Conservation (phyloP, 192 early-diverging fungal species). For the Backusella psychrophila region DNA sequence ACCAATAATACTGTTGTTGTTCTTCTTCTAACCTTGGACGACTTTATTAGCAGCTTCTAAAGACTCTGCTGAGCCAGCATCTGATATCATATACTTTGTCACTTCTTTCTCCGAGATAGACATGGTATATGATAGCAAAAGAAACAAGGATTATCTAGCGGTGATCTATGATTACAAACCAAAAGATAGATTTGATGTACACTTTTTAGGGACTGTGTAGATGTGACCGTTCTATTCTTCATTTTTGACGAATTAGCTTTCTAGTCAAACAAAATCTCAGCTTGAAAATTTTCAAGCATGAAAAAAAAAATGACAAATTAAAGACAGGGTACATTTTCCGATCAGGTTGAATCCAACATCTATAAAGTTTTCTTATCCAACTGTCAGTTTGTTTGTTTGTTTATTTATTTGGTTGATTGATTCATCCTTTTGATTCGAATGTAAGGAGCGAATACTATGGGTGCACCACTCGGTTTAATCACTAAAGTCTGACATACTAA, state of each 20-base stretch:
- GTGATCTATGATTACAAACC: not conserved
- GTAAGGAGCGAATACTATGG: too few species aligned
- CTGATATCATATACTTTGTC: constrained; percentile 28
- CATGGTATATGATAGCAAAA: not conserved
- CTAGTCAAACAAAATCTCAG: not conserved
- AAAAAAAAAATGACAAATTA: too few species aligned
- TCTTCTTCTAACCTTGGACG: not conserved
- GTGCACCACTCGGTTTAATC: too few species aligned
- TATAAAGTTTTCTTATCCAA: not conserved
- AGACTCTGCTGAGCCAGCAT: constrained; percentile 14
- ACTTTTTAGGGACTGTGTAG: not conserved
- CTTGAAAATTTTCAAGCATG: not conserved
- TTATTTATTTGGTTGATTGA: too few species aligned
- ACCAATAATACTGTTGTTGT: not conserved
- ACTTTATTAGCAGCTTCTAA: constrained; percentile 6
- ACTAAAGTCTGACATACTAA: too few species aligned
- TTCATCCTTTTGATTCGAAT: too few species aligned
- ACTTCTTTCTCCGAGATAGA: constrained; percentile 23
- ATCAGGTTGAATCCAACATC: too few species aligned
- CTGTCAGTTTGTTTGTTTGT: too few species aligned
- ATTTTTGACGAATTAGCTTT: not conserved
- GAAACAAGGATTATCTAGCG: not conserved
- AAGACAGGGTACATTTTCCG: too few species aligned
- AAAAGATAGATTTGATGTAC: not conserved
- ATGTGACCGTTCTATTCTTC: not conserved